Percentiles rank a stretch among this genome's conserved stretches.
Evolutionary conservation across 257 asterid species (phyloP).

Genomic region (Solanum paucissectum): DNA sequence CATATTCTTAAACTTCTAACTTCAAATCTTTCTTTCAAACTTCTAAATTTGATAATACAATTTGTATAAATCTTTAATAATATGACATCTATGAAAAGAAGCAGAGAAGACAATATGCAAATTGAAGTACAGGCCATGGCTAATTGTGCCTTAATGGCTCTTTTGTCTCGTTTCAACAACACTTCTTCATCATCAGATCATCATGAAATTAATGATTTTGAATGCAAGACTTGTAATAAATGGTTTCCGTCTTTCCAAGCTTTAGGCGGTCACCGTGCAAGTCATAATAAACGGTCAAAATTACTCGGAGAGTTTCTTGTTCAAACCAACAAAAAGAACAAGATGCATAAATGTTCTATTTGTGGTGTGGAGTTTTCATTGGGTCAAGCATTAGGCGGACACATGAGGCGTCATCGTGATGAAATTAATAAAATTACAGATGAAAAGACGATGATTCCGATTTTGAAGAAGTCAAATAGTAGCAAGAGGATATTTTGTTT

Average conservation of each 20-base stretch:
- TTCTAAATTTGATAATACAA: neutral
- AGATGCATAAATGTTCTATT: neutral
- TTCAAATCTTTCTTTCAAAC: neutral
- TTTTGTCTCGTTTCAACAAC: neutral
- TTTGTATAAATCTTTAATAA: neutral
- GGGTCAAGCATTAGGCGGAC: constrained; percentile 1
- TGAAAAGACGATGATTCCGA: neutral
- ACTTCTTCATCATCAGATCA: neutral
- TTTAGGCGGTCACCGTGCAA: neutral
- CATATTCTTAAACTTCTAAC: neutral
- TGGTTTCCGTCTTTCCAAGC: constrained; percentile 2
- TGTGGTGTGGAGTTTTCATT: neutral
- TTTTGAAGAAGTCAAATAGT: neutral
- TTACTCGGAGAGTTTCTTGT: neutral
- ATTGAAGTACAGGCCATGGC: neutral
- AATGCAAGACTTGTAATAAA: constrained; percentile 6
- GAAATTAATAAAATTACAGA: neutral
- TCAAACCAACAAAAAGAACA: neutral
- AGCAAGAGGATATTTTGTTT: neutral
- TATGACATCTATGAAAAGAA: neutral
- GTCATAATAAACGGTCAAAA: neutral
- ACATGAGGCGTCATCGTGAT: constrained; percentile 1
- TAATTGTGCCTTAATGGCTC: neutral
- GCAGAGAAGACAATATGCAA: neutral
- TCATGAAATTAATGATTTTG: neutral